A percentile compares a stretch with the other conserved stretches of the same genome.
Conservation (phyloP, 106 monocot genomes). For the Dioscorea zingiberensis region DNA sequence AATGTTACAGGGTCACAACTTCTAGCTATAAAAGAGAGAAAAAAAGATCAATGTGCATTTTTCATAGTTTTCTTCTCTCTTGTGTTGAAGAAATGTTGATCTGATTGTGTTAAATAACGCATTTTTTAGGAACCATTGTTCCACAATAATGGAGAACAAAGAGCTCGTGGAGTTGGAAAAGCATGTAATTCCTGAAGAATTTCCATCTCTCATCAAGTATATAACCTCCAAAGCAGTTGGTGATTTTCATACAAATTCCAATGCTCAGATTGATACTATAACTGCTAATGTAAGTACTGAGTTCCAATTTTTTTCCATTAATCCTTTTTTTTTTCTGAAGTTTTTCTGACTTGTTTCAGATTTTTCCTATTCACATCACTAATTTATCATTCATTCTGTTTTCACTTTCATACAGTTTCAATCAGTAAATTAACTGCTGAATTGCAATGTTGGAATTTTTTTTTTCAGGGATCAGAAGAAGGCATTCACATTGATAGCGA, state of each 20-base stretch:
- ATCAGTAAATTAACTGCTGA: not conserved
- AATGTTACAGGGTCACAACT: no score
- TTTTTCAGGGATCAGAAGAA: not conserved
- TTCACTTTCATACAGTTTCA: not conserved
- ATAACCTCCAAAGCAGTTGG: constrained; percentile 8
- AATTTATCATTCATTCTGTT: not conserved
- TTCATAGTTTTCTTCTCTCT: no score
- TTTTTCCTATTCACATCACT: not conserved
- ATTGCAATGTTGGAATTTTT: not conserved
- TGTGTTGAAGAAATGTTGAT: no score
- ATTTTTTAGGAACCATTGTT: no score
- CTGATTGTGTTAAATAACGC: no score
- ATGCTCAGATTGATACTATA: not conserved
- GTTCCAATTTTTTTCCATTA: no score
- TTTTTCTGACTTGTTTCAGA: not conserved
- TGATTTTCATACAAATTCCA: constrained; percentile 8
- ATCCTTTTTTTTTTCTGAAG: not conserved
- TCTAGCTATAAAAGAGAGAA: no score
- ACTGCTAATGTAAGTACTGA: not conserved
- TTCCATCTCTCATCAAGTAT: constrained; percentile 14
- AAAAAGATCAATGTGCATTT: no score
- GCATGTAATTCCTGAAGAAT: not conserved
- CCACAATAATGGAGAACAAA: no score
- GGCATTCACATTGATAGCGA: not conserved
- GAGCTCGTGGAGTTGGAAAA: not conserved